Evolutionary conservation across 1,139 yeast genomes (phyloP).

Genomic region (Diutina sp.): DNA sequence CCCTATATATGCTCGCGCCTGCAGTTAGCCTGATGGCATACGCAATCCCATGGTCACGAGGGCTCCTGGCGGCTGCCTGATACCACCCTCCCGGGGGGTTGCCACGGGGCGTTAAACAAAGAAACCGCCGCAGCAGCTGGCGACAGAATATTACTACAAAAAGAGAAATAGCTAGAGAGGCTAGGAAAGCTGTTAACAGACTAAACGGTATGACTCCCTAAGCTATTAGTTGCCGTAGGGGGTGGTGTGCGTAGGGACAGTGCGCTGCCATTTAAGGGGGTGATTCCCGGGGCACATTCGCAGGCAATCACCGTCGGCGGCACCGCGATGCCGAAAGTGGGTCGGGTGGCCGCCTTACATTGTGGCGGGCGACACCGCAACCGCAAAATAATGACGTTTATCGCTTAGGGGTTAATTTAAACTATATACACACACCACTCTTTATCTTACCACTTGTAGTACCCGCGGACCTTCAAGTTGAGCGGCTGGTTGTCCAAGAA

Average conservation of each 20-base stretch:
- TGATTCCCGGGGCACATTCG: neutral
- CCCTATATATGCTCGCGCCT: neutral
- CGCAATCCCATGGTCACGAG: neutral
- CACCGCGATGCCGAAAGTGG: too few species aligned
- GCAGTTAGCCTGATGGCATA: neutral
- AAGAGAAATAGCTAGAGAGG: too few species aligned
- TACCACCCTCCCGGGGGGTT: neutral
- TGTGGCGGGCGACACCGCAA: neutral
- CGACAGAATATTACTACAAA: too few species aligned
- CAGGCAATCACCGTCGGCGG: neutral
- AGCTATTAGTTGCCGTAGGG: too few species aligned
- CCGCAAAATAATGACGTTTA: neutral
- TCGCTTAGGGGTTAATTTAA: neutral
- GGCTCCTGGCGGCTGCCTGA: neutral
- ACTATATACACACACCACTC: neutral
- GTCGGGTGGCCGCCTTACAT: too few species aligned
- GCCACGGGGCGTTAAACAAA: neutral
- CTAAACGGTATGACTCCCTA: too few species aligned
- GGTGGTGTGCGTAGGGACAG: neutral
- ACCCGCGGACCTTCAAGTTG: slow-evolving; percentile 29
- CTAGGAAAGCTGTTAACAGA: too few species aligned
- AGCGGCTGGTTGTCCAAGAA: slow-evolving; percentile 32
- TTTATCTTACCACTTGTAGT: slow-evolving; percentile 28
- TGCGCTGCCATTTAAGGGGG: neutral
- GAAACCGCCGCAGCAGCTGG: too few species aligned